Conservation (phyloP, 805 yeast genomes). For the Yamadazyma philogaea region DNA sequence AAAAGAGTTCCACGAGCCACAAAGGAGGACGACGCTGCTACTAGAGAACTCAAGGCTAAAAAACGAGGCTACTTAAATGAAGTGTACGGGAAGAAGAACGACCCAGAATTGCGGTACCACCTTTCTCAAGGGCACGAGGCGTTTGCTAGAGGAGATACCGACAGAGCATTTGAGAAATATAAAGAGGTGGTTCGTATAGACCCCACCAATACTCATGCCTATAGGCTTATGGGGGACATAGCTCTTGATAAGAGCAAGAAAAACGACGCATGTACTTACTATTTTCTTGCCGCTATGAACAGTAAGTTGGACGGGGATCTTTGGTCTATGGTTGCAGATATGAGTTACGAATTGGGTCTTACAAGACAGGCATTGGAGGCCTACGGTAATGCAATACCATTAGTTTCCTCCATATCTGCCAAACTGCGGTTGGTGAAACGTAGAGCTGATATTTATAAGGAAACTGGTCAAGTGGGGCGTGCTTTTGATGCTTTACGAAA, state of each 20-base stretch:
- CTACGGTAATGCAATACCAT: slow-evolving; percentile 43
- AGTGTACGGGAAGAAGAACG: slow-evolving; percentile 43
- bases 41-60: slow-evolving; percentile 20
- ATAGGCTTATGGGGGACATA: slow-evolving; percentile 84
- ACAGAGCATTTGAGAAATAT: slow-evolving; percentile 56
- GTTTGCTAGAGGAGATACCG: slow-evolving; percentile 62
- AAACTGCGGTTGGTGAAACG: not conserved
- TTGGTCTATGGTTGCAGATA: slow-evolving; percentile 75
- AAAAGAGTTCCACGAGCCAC: slow-evolving; percentile 16
- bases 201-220: slow-evolving; percentile 76
- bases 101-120: slow-evolving; percentile 68
- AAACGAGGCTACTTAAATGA: slow-evolving; percentile 8
- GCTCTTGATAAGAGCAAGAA: slow-evolving; percentile 62
- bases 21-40: slow-evolving; percentile 18
- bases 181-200: slow-evolving; percentile 74
- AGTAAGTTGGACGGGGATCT: slow-evolving; percentile 72
- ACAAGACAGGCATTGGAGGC: slow-evolving; percentile 76
- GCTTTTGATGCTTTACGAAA: slow-evolving; percentile 72
- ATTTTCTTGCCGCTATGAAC: slow-evolving; percentile 80
- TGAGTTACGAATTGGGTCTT: slow-evolving; percentile 63
- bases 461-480: slow-evolving; percentile 61
- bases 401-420: not conserved
- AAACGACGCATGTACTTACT: slow-evolving; percentile 71
- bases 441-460: slow-evolving; percentile 64
- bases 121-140: slow-evolving; percentile 78